Percentiles rank a stretch among this genome's conserved stretches.
phyloP scores from a whole-genome alignment of 805 yeast genomes.

The Saccharomycopsis schoenii region DNA sequence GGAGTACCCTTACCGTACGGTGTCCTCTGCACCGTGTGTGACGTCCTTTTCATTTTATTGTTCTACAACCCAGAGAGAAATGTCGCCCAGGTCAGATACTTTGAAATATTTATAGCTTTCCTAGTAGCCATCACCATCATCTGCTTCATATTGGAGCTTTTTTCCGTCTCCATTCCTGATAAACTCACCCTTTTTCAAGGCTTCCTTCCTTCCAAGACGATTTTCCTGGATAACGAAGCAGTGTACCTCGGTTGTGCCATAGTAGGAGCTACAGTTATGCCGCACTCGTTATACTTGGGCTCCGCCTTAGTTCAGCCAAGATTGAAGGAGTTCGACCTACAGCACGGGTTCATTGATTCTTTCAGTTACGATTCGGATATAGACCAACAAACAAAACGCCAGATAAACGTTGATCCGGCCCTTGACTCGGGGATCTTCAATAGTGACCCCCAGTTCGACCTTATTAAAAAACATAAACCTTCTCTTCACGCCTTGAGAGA shows the following conservation, averaged over 20 bases:
- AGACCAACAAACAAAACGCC: constrained; percentile 19
- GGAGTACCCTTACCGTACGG: constrained; percentile 70
- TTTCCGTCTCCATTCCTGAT: constrained; percentile 49
- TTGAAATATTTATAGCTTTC: constrained; percentile 64
- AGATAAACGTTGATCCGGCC: constrained; percentile 17
- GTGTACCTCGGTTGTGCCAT: constrained; percentile 70
- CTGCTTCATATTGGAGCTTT: constrained; percentile 64
- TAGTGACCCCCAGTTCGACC: neutral
- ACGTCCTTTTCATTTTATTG: constrained; percentile 72
- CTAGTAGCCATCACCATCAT: constrained; percentile 66
- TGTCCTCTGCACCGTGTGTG: constrained; percentile 67
- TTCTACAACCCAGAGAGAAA: constrained; percentile 70
- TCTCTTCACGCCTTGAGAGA: constrained; percentile 63
- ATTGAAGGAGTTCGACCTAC: constrained; percentile 55
- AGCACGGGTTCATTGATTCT: neutral
- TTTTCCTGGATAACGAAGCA: constrained; percentile 46
- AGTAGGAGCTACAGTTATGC: constrained; percentile 93
- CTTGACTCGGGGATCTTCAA: neutral
- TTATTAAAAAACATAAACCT: constrained; percentile 48
- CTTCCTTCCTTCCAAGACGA: constrained; percentile 29
- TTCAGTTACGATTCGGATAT: neutral
- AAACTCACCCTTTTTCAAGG: constrained; percentile 27
- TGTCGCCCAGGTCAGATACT: constrained; percentile 57
- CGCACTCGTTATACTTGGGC: constrained; percentile 82
- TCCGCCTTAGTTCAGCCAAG: constrained; percentile 85